Evolutionary conservation across 169 alveolate genomes (phyloP), one percentile per base, ranked within the genome.

Genomic region (Miamiensis avidus): DNA sequence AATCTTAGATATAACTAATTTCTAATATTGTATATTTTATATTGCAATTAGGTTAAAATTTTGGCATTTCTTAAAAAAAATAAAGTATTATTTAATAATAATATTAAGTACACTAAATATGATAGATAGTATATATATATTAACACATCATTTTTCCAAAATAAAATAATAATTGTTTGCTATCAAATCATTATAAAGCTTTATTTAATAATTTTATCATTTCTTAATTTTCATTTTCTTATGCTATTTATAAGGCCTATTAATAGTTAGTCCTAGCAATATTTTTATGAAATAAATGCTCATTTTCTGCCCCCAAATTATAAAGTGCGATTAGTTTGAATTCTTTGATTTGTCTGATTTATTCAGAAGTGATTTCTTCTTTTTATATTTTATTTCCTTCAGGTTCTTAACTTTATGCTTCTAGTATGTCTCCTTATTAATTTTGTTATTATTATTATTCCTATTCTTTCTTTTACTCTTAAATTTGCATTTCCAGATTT

Each of bases 221-320:
- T 15, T 27, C 29, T 33, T 0, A 34, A 34, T 78, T 74, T 0
- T 29, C 34, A 25, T 26, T 78, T 78, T 78, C 83, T 78, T 78
- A 69, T 0, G 83, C 83, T 33, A 78, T 78, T 78, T 34, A 27
- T 34, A 33, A 33, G 29, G 83, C 30, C 29, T 78, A 29, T 34
- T 78, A 78, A 78, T 78, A 78, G 28, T 78, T 33, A 31, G 20
- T 28, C 26, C 25, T 11, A 78, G 83, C 83, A n/a, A 32, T 78
- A 1, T 78, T 74, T n/a, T 78, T 4, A 29, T 78, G 83, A 25
- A 29, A 78, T 27, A 78, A 74, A 25, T 78, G 83, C 25, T 78
- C 83, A 78, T 78, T 65, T 78, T 78, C 83, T 0, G 74, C 83
- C 0, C 83, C 83, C 34, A 78, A 33, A 78, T 78, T 78, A 34